Evolutionary conservation across 2,329 filamentous ascomycete genomes (phyloP).

Genomic region (Cadophora gregata): DNA sequence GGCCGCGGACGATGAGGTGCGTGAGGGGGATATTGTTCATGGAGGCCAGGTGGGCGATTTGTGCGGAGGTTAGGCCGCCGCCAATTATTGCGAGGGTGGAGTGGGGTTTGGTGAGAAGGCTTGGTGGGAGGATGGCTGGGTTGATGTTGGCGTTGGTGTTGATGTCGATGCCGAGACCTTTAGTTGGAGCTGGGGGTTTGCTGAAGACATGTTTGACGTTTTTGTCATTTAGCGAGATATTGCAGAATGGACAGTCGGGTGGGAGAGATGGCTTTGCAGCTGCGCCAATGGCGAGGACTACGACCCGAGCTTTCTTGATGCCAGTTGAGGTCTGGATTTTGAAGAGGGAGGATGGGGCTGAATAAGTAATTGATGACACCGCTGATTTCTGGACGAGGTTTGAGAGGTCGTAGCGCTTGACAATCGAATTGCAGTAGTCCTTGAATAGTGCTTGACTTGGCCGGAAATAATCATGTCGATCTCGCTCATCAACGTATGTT

Average conservation of each 20-base stretch:
- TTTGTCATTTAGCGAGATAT: slow-evolving; percentile 27
- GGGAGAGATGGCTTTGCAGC: slow-evolving; percentile 60
- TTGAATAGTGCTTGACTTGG: slow-evolving; percentile 66
- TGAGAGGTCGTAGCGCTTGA: slow-evolving; percentile 63
- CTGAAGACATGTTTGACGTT: slow-evolving; percentile 34
- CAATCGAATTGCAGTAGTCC: slow-evolving; percentile 65
- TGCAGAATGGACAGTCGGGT: slow-evolving; percentile 49
- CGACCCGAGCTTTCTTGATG: slow-evolving; percentile 62
- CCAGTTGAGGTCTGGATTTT: slow-evolving; percentile 63
- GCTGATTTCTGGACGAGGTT: slow-evolving; percentile 62
- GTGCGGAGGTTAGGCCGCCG: slow-evolving; percentile 78
- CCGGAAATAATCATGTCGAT: slow-evolving; percentile 72
- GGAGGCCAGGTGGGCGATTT: slow-evolving; percentile 71
- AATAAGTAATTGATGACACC: slow-evolving; percentile 36
- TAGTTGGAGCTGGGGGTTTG: neutral
- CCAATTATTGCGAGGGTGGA: slow-evolving; percentile 71
- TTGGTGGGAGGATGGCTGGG: slow-evolving; percentile 44
- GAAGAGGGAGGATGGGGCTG: slow-evolving; percentile 61
- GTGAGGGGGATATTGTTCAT: slow-evolving; percentile 70
- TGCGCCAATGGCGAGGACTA: slow-evolving; percentile 74
- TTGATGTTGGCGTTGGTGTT: neutral
- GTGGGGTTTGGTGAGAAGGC: slow-evolving; percentile 45
- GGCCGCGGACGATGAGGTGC: slow-evolving; percentile 70
- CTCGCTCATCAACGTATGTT: slow-evolving; percentile 62
- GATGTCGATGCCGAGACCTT: neutral